Base-by-base conservation (phyloP, 768 basidiomycete species). In the Royoungia palumana region DNA sequence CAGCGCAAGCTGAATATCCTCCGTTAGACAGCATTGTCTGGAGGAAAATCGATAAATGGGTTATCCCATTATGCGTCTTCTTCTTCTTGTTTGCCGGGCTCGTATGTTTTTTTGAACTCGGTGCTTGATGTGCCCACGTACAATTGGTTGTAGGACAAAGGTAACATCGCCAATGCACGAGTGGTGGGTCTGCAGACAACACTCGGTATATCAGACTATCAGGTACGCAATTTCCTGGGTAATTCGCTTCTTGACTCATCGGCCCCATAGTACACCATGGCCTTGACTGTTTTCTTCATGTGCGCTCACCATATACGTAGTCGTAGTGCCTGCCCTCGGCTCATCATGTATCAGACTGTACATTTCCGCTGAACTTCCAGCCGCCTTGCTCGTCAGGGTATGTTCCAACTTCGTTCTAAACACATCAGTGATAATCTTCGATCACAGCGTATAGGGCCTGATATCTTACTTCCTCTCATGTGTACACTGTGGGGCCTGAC, bases 401-500 rank as follows among this genome's bases (percentile, higher is more conserved):
- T 39, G 22, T 35, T 14, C 8, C 38, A 37, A 21, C 13, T 10
- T 28, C 16, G 14, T 14, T 20, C 13, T 22, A 22, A 34, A 12
- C 27, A 37, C 11, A 41, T 14, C 16, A 4, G 4, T n/a, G n/a
- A 51, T 20, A 11, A 34, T 11, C 40, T 20, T 24, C 14, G 4
- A 34, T 5, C 10, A 27, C 59, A 75, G 62, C 46, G 49, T 47
- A 51, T 74, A 38, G 78, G 82, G 9, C 79, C 84, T 4, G 73
- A 83, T 13, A 71, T 80, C 46, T 65, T 78, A 34, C 73, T 85
- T 57, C 85, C 87, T 0, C 61, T 75, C 0, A 79, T 87, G 75
- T 66, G 83, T 25, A 72, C 75, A 1, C 60, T 79, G 2, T 87
- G 85, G 86, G 87, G 86, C 7, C 38, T 84, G 14, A 74, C 82